Percentiles rank a stretch among this genome's conserved stretches.
Conservation (phyloP, 495 filamentous ascomycete species). For the Aspergillus leporis region DNA sequence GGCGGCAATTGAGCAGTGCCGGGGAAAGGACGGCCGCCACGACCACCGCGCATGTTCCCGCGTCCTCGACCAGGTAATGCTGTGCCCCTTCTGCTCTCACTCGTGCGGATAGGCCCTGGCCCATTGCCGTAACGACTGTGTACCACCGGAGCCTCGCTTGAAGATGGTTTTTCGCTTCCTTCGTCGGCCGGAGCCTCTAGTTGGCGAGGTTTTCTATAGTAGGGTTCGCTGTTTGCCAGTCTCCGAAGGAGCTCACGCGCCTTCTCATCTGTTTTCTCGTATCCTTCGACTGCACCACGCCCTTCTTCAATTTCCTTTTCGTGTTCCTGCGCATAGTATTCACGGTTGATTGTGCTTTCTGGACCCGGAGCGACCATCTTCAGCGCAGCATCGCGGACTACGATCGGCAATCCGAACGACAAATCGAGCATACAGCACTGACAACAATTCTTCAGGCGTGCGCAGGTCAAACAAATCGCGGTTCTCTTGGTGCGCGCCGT, state of each 20-base stretch:
- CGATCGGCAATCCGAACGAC: slow-evolving; percentile 89
- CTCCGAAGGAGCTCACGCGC: slow-evolving; percentile 82
- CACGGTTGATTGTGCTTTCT: slow-evolving; percentile 84
- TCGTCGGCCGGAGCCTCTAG: slow-evolving; percentile 53
- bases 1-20: slow-evolving; percentile 74
- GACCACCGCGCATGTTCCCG: slow-evolving; percentile 49
- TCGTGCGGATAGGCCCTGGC: slow-evolving; percentile 66
- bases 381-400: slow-evolving; percentile 91
- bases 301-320: slow-evolving; percentile 95
- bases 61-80: slow-evolving; percentile 41
- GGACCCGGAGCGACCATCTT: slow-evolving; percentile 96
- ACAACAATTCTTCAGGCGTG: slow-evolving; percentile 94
- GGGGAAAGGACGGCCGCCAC: slow-evolving; percentile 64
- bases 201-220: slow-evolving; percentile 80
- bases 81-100: slow-evolving; percentile 45
- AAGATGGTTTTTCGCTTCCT: slow-evolving; percentile 29
- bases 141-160: slow-evolving; percentile 31
- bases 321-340: slow-evolving; percentile 97
- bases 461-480: slow-evolving; percentile 93
- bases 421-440: slow-evolving; percentile 99
- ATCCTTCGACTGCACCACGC: slow-evolving; percentile 75
- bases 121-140: slow-evolving; percentile 48
- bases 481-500: slow-evolving; percentile 84
- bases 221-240: slow-evolving; percentile 89
- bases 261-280: slow-evolving; percentile 97